Base-by-base conservation (phyloP, 371 early-diverging fungal species). In the Mucor saturninus region DNA sequence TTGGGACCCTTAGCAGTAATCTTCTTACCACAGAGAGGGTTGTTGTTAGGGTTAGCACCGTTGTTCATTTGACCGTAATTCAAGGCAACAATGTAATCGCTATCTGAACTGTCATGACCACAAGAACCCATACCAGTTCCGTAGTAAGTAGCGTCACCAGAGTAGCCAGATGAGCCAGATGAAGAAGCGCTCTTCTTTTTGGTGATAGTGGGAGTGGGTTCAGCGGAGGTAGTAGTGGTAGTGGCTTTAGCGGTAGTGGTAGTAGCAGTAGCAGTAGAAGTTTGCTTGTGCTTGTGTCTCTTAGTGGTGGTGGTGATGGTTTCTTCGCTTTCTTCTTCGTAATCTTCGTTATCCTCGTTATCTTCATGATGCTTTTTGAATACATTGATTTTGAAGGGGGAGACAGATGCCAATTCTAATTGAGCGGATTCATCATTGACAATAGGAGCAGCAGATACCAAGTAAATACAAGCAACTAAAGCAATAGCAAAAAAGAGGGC, bases 1-100 rank as follows among this genome's bases (percentile, higher is more conserved):
- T 76, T 71, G 10, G 83, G 84, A 13, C 84, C 84, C 3, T 64
- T 59, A 37, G 80, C 68, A 28, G 54, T 75, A 10, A 86, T 75
- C 32, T 60, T 56, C 45, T 80, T 73, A 51, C 87, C 87, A 59
- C 89, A 89, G 26, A 81, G 77, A 5, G 77, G 66, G 15, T 85
- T 83, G 0, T 71, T 56, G 59, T 69, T 69, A 29, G 74, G 55
- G 50, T 70, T 69, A 37, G 42, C 59, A 35, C 72, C 64, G 21
- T 68, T 69, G 5, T 2, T 46, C 70, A 75, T 73, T 56, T 73
- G 67, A 15, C 28, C 48, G 30, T 61, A 46, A 54, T 74, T 71
- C 21, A 72, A 30, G 13, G 73, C 71, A 38, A 53, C 72, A 46
- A 73, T 67, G 49, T 67, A 54, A 15, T 76, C 74, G 49, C 38